Conservation (phyloP, 2,329 filamentous ascomycete genomes). For the Neonectria punicea region DNA sequence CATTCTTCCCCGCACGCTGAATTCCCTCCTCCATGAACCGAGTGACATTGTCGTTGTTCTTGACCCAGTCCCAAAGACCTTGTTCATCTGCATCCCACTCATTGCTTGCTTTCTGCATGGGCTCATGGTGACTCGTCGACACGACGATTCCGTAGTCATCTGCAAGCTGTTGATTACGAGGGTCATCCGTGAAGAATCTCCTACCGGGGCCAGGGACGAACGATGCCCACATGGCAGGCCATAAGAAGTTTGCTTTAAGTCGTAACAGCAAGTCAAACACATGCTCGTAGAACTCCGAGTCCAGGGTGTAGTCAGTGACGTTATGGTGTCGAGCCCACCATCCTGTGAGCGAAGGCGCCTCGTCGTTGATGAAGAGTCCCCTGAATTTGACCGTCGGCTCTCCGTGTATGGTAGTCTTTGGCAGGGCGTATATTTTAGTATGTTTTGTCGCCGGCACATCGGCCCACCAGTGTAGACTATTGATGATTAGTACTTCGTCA, state of each 20-base stretch:
- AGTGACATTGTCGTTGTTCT: slow-evolving; percentile 26
- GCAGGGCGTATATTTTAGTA: slow-evolving; percentile 62
- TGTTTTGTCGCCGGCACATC: background rate
- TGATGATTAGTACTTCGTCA: slow-evolving; percentile 61
- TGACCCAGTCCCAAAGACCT: slow-evolving; percentile 32
- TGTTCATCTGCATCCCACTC: slow-evolving; percentile 29
- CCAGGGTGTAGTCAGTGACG: slow-evolving; percentile 53
- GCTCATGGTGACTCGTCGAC: slow-evolving; percentile 32
- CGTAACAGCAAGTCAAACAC: slow-evolving; percentile 65
- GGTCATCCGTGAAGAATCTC: slow-evolving; percentile 72
- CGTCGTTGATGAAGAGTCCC: slow-evolving; percentile 77
- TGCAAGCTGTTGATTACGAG: slow-evolving; percentile 66
- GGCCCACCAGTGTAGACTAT: slow-evolving; percentile 55
- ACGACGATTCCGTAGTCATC: slow-evolving; percentile 49
- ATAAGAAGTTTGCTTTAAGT: slow-evolving; percentile 64
- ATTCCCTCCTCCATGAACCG: slow-evolving; percentile 30
- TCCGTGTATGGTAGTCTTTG: slow-evolving; percentile 64
- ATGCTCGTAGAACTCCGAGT: slow-evolving; percentile 72
- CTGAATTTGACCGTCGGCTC: slow-evolving; percentile 74
- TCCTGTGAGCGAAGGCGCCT: slow-evolving; percentile 73
- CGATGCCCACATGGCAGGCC: slow-evolving; percentile 73
- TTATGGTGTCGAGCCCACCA: slow-evolving; percentile 63
- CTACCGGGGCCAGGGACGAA: slow-evolving; percentile 56
- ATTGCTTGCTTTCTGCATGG: slow-evolving; percentile 31
- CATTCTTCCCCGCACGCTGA: slow-evolving; percentile 3